Evolutionary conservation across 768 basidiomycete genomes (phyloP), one percentile per base, ranked within the genome.

Genomic region (Psilocybe sp.): DNA sequence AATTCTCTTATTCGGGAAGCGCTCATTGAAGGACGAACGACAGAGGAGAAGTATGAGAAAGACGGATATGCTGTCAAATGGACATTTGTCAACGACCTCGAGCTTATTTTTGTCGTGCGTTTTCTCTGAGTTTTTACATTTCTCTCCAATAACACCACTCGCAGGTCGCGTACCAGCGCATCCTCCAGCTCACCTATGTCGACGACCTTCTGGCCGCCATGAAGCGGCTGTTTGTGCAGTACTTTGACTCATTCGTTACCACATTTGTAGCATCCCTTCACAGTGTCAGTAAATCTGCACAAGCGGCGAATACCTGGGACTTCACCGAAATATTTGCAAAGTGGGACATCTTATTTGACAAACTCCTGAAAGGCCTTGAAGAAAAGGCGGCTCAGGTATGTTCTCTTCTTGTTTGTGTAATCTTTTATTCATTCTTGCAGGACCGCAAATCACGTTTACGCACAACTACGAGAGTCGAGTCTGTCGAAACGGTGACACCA

Each of bases 101-200:
- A 96, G 54, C 79, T 99, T 59, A 95, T 98, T 48, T 98, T 99
- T 62, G 96, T 97, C 64, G 94, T 95, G 61, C 57, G 89, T 75
- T 39, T 46, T 35, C 10, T 31, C 8, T 46, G 46, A 23, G 31
- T 34, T 5, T 40, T 46, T 44, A 35, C 49, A 44, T 45, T 32
- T 23, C 46, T 46, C 40, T 52, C 48, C 49, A 51, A 40, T 18
- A 15, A 52, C 20, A 20, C 46, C 38, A 11, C 31, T n/a, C 51
- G 3, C 60, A 96, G 93, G 93, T 96, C 47, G 92, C 94, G 35
- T 98, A 97, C 72, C 94, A 97, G 63, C 89, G 95, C 49, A 92
- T 99, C 52, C 78, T 99, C 14, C 94, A 96, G 53, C 78, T 99
- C 34, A 86, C 93, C 8, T 98, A 98, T 63, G 87, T 97, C 49